Conservation (phyloP, 2,329 filamentous ascomycete species). For the Aureobasidium subglaciale region DNA sequence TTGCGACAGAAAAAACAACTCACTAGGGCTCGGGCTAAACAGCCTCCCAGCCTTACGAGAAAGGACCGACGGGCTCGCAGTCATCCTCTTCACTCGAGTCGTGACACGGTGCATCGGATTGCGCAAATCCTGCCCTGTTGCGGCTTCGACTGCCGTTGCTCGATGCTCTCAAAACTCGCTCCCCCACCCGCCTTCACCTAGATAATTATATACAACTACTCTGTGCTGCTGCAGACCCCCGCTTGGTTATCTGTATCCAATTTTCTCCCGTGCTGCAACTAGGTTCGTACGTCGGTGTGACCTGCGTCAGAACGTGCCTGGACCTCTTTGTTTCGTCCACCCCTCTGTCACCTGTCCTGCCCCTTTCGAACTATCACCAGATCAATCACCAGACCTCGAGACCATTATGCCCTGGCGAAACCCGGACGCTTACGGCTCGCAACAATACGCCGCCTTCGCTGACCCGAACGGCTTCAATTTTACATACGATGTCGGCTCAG, state of each 20-base stretch:
- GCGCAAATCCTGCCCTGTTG: slow-evolving; percentile 14
- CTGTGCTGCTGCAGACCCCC: slow-evolving; percentile 1
- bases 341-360: slow-evolving; percentile 3
- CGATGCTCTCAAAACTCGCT: slow-evolving; percentile 9
- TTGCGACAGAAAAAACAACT: slow-evolving; percentile 3
- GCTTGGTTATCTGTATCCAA: neutral
- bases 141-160: slow-evolving; percentile 8
- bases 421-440: slow-evolving; percentile 11
- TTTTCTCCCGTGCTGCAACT: neutral
- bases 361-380: slow-evolving; percentile 9
- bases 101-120: slow-evolving; percentile 1
- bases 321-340: neutral
- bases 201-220: neutral
- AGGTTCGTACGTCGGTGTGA: neutral
- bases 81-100: slow-evolving; percentile 3
- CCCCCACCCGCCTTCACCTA: neutral
- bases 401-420: slow-evolving; percentile 8
- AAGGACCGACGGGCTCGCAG: slow-evolving; percentile 6
- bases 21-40: slow-evolving; percentile 8
- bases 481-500: slow-evolving; percentile 9
- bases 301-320: slow-evolving; percentile 1
- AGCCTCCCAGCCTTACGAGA: slow-evolving; percentile 12
- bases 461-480: slow-evolving; percentile 12
- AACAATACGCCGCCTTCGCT: slow-evolving; percentile 10
- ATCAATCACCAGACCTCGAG: slow-evolving; percentile 12